Percentiles rank a stretch among this genome's conserved stretches.
Conservation (phyloP, 2,329 filamentous ascomycete species). For the Ceratocystis lukuohia region DNA sequence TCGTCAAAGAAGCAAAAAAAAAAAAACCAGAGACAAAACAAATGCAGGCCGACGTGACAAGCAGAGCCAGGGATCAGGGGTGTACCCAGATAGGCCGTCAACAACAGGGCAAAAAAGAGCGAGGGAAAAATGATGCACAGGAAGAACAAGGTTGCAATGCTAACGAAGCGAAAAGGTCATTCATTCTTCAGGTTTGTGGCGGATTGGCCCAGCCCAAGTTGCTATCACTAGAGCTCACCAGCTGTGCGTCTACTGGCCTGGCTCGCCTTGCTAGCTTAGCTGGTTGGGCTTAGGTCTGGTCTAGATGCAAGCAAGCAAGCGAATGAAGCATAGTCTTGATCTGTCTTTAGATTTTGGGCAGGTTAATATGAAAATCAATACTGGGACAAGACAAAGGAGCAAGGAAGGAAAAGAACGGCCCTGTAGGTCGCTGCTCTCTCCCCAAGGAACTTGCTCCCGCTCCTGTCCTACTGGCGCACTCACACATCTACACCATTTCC, state of each 20-base stretch:
- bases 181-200: neutral
- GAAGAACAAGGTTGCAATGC: neutral
- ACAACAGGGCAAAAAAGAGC: neutral
- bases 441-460: neutral
- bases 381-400: neutral
- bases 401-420: neutral
- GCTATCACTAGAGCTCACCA: neutral
- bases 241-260: neutral
- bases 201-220: neutral
- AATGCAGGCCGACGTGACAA: neutral
- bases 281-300: neutral
- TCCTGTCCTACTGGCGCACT: neutral
- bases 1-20: neutral
- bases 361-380: neutral
- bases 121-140: neutral
- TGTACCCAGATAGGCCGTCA: neutral
- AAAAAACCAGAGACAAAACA: neutral
- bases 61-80: neutral
- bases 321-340: neutral
- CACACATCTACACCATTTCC: neutral
- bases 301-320: constrained; percentile 3
- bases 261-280: neutral
- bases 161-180: neutral
- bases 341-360: neutral
- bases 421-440: neutral